Conservation (phyloP, 2,329 filamentous ascomycete species). For the Aspergillus ustus region DNA sequence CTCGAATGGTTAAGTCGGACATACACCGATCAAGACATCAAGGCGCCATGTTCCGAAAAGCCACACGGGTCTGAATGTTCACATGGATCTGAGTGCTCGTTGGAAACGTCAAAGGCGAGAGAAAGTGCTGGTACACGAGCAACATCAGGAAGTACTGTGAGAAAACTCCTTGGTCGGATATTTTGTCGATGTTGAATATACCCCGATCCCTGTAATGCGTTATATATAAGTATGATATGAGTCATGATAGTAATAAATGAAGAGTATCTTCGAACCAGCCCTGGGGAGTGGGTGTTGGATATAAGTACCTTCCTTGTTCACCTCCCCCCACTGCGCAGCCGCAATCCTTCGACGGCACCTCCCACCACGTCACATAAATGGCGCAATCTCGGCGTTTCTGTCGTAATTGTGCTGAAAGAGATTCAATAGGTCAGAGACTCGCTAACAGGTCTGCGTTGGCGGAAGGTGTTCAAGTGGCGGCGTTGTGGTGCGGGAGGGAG, state of each 20-base stretch:
- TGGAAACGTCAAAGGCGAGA: background rate
- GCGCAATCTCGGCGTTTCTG: background rate
- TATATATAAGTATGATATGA: background rate
- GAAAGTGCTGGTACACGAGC: background rate
- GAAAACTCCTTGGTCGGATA: background rate
- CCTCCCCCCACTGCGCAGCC: background rate
- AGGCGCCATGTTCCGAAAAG: background rate
- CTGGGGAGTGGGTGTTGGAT: background rate
- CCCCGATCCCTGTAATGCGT: background rate
- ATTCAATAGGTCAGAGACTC: background rate
- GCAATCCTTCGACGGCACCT: background rate
- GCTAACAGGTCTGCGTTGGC: background rate
- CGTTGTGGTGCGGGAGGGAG: background rate
- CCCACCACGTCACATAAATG: background rate
- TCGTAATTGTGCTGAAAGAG: background rate
- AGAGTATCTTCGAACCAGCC: background rate
- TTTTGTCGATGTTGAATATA: background rate
- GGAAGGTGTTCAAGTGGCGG: background rate
- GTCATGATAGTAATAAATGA: background rate
- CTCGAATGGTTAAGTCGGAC: slow-evolving; percentile 13
- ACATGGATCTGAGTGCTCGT: background rate
- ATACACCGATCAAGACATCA: slow-evolving; percentile 1
- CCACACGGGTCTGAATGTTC: background rate
- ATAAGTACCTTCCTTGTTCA: background rate
- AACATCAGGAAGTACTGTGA: background rate